Evolutionary conservation across 345 rosid species (phyloP).

Genomic region (Angophora floribunda): DNA sequence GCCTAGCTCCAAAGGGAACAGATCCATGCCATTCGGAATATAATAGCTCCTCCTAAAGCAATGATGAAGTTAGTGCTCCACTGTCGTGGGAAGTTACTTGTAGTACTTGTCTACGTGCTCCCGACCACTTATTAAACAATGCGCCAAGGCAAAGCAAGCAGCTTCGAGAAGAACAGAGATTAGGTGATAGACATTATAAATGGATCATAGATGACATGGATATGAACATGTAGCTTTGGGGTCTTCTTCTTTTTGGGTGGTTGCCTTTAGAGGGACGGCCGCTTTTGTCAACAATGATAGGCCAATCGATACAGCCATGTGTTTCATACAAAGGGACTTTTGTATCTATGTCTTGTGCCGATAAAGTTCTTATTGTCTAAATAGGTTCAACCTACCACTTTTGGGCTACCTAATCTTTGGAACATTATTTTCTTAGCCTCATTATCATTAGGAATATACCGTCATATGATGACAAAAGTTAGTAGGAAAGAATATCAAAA

Average conservation of each 20-base stretch:
- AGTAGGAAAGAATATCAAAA: neutral
- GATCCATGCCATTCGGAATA: neutral
- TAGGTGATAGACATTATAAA: neutral
- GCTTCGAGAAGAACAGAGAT: neutral
- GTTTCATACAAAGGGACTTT: neutral
- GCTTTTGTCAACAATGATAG: neutral
- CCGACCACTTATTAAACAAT: neutral
- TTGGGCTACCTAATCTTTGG: neutral
- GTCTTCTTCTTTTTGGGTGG: neutral
- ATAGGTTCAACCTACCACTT: neutral
- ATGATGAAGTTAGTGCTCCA: neutral
- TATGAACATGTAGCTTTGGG: neutral
- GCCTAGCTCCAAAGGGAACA: neutral
- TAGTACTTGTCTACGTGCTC: neutral
- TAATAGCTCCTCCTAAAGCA: neutral
- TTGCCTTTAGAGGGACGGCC: neutral
- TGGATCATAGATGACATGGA: neutral
- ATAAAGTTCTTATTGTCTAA: neutral
- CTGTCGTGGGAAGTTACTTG: neutral
- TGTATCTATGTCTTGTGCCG: neutral
- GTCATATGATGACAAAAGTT: neutral
- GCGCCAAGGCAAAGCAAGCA: neutral
- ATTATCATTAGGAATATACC: neutral
- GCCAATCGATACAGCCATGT: neutral
- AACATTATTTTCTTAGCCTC: neutral